Conservation (phyloP, 1,284 basidiomycete species). For the Boletellus dicymbophilus region DNA sequence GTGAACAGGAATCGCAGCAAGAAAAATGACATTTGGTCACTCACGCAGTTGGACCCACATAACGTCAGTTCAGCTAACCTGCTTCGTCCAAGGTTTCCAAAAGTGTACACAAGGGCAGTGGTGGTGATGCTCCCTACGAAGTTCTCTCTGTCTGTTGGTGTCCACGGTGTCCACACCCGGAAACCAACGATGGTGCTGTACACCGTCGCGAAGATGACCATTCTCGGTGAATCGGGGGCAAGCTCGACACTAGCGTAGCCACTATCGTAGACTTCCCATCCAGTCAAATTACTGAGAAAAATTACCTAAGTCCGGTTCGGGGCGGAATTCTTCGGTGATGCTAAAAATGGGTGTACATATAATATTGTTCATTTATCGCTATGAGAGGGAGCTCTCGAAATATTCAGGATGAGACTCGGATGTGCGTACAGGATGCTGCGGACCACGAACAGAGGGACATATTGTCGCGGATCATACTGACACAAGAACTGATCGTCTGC, state of each 20-base stretch:
- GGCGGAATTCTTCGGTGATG: too few relatives aligned
- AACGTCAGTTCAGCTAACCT: slow-evolving; percentile 5
- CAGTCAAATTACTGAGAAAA: too few relatives aligned
- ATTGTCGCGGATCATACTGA: too few relatives aligned
- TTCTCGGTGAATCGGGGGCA: not conserved
- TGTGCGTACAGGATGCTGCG: too few relatives aligned
- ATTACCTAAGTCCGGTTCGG: too few relatives aligned
- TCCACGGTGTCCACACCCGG: not conserved
- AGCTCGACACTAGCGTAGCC: not conserved
- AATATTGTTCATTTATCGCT: too few relatives aligned
- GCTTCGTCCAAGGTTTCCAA: slow-evolving; percentile 19
- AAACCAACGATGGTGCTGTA: not conserved
- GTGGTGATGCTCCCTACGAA: slow-evolving; percentile 4
- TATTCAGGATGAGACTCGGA: too few relatives aligned
- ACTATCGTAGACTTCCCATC: not conserved
- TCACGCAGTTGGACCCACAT: slow-evolving; percentile 24
- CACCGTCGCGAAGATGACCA: not conserved
- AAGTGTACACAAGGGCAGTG: slow-evolving; percentile 10
- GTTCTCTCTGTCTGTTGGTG: slow-evolving; percentile 1
- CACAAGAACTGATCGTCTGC: too few relatives aligned
- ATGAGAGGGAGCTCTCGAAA: too few relatives aligned
- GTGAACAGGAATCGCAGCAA: slow-evolving; percentile 1
- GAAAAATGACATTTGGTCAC: not conserved
- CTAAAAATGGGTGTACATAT: too few relatives aligned
- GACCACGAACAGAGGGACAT: too few relatives aligned